Conservation (phyloP, 1,284 basidiomycete genomes). For the Volvariella volvacea region DNA sequence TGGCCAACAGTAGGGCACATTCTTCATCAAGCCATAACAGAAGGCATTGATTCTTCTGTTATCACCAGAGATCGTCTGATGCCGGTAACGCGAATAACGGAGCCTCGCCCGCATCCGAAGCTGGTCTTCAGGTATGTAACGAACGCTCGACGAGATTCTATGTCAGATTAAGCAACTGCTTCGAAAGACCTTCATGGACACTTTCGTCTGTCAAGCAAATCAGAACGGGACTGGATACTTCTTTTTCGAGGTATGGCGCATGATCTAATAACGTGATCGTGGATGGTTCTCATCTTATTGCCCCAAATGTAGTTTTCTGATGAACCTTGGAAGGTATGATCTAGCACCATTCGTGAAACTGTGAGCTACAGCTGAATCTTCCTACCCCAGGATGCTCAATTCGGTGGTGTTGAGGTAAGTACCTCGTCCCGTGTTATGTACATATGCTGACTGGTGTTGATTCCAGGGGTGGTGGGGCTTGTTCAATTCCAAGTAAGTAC, state of each 20-base stretch:
- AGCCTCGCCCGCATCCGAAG: conserved; percentile 58
- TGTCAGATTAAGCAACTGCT: neutral
- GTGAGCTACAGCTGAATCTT: neutral
- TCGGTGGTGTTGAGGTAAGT: conserved; percentile 77
- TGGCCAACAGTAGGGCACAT: conserved; percentile 70
- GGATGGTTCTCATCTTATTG: neutral
- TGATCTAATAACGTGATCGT: too few relatives aligned
- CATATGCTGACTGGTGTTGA: neutral
- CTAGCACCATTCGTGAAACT: too few relatives aligned
- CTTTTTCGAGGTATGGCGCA: conserved; percentile 60
- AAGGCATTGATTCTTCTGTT: neutral
- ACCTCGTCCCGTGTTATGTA: neutral
- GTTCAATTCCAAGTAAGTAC: conserved; percentile 35
- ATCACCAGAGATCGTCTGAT: conserved; percentile 58
- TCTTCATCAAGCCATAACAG: neutral
- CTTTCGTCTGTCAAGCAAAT: conserved; percentile 87
- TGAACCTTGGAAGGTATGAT: conserved; percentile 74
- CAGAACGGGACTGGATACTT: conserved; percentile 78
- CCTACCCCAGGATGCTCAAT: conserved; percentile 38
- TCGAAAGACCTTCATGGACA: conserved; percentile 66
- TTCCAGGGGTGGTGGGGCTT: conserved; percentile 49
- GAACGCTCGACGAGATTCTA: neutral
- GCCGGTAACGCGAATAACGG: conserved; percentile 54
- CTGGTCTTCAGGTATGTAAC: conserved; percentile 53
- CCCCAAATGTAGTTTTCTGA: conserved; percentile 61